Evolutionary conservation across 805 yeast genomes (phyloP).

Genomic region (Schwanniomyces sp.): DNA sequence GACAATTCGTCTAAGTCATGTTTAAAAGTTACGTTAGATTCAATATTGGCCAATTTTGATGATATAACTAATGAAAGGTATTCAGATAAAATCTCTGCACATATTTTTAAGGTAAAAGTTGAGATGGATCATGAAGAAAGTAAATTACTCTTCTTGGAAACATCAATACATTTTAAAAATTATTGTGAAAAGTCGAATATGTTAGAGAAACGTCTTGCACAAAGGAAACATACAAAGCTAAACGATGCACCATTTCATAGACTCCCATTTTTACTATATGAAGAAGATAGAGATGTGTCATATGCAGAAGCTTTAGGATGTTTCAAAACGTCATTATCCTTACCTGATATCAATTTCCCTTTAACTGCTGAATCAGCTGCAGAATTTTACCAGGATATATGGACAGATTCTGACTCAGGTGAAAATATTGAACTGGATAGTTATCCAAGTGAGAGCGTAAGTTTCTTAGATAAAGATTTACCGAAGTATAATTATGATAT

Average conservation of each 20-base stretch:
- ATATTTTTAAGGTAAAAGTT: slow-evolving; percentile 33
- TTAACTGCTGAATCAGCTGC: slow-evolving; percentile 36
- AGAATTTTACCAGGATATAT: not conserved
- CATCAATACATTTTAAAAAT: slow-evolving; percentile 60
- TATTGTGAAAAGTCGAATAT: slow-evolving; percentile 56
- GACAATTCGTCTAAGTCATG: slow-evolving; percentile 1
- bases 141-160: slow-evolving; percentile 44
- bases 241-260: slow-evolving; percentile 88
- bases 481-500: slow-evolving; percentile 29
- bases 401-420: not conserved
- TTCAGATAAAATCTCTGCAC: slow-evolving; percentile 54
- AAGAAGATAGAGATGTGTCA: slow-evolving; percentile 42
- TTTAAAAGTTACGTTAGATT: slow-evolving; percentile 15
- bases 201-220: slow-evolving; percentile 46
- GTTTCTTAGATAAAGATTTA: not conserved
- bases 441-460: not conserved
- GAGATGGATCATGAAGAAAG: slow-evolving; percentile 10
- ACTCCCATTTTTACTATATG: slow-evolving; percentile 65
- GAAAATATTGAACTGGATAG: not conserved
- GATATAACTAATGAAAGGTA: slow-evolving; percentile 73
- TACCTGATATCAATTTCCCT: slow-evolving; percentile 67
- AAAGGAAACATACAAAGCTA: slow-evolving; percentile 60
- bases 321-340: slow-evolving; percentile 57
- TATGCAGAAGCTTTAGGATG: slow-evolving; percentile 54
- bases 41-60: slow-evolving; percentile 46